Conservation (phyloP, 352 stramenopile genomes). For the Globisporangium nodosum region DNA sequence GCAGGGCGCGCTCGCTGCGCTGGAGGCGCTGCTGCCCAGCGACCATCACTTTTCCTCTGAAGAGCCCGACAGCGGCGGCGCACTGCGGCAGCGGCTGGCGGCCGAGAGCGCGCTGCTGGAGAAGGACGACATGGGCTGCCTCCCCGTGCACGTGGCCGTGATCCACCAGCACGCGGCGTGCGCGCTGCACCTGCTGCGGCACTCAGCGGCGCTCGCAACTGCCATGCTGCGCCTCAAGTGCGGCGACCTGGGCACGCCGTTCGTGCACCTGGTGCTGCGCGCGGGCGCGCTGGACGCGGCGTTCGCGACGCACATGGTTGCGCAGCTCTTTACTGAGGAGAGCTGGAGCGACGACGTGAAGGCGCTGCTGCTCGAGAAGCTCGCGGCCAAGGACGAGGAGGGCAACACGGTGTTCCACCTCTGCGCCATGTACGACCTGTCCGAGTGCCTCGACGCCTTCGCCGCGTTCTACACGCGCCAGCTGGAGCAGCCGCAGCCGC, state of each 20-base stretch:
- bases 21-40: slow-evolving; percentile 43
- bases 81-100: slow-evolving; percentile 33
- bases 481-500: slow-evolving; percentile 8
- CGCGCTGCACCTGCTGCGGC: slow-evolving; percentile 42
- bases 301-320: slow-evolving; percentile 37
- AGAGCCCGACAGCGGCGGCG: not conserved
- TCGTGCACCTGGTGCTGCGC: slow-evolving; percentile 64
- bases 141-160: slow-evolving; percentile 69
- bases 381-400: slow-evolving; percentile 58
- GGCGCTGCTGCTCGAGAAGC: slow-evolving; percentile 42
- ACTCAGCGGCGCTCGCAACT: slow-evolving; percentile 58
- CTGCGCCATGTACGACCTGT: slow-evolving; percentile 62
- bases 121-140: slow-evolving; percentile 81
- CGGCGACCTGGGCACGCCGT: slow-evolving; percentile 51
- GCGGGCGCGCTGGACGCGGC: slow-evolving; percentile 49
- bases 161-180: slow-evolving; percentile 48
- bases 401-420: slow-evolving; percentile 78
- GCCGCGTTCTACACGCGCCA: slow-evolving; percentile 41
- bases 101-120: slow-evolving; percentile 57
- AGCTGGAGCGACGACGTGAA: slow-evolving; percentile 27
- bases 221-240: slow-evolving; percentile 67
- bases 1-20: slow-evolving; percentile 35
- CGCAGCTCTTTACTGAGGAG: slow-evolving; percentile 25
- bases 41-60: not conserved
- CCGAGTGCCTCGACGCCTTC: slow-evolving; percentile 35